Evolutionary conservation across 2,329 filamentous ascomycete species (phyloP).

Genomic region (Cladosporium sp.): DNA sequence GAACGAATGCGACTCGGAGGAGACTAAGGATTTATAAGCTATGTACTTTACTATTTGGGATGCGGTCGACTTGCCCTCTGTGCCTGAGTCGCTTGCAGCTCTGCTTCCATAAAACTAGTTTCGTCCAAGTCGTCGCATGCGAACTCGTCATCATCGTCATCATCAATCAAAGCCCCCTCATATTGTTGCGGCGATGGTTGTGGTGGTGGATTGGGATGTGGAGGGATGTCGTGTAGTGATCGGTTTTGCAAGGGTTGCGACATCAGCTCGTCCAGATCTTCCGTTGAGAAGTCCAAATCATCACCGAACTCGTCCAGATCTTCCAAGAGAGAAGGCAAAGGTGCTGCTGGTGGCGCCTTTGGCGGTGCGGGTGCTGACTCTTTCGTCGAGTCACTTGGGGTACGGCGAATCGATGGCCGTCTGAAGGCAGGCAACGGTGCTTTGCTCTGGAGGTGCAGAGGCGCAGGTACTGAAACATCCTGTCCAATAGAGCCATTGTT

Average conservation of each 20-base stretch:
- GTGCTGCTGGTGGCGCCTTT: conserved; percentile 1
- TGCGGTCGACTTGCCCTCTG: conserved; percentile 36
- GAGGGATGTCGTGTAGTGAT: conserved; percentile 46
- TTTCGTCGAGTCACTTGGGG: conserved; percentile 16
- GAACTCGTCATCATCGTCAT: conserved; percentile 63
- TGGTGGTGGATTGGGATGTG: conserved; percentile 21
- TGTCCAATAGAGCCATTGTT: not conserved
- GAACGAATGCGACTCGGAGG: conserved; percentile 21
- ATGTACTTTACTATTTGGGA: conserved; percentile 25
- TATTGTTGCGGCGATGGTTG: conserved; percentile 1
- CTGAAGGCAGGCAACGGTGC: conserved; percentile 31
- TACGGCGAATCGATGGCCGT: conserved; percentile 26
- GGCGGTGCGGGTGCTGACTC: not conserved
- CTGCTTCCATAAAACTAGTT: conserved; percentile 62
- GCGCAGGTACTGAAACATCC: conserved; percentile 14
- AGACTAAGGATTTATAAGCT: conserved; percentile 32
- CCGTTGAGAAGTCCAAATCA: conserved; percentile 49
- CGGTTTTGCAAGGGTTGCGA: conserved; percentile 34
- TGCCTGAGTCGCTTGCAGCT: conserved; percentile 69
- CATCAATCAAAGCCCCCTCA: not conserved
- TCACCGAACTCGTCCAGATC: conserved; percentile 43
- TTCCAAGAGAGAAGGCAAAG: conserved; percentile 17
- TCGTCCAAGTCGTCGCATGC: conserved; percentile 67
- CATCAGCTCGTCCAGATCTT: conserved; percentile 55
- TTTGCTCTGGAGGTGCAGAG: conserved; percentile 29